A percentile compares a stretch with the other conserved stretches of the same genome.
Conservation (phyloP, 176 grass and related monocot genomes). For the Avena sativa region DNA sequence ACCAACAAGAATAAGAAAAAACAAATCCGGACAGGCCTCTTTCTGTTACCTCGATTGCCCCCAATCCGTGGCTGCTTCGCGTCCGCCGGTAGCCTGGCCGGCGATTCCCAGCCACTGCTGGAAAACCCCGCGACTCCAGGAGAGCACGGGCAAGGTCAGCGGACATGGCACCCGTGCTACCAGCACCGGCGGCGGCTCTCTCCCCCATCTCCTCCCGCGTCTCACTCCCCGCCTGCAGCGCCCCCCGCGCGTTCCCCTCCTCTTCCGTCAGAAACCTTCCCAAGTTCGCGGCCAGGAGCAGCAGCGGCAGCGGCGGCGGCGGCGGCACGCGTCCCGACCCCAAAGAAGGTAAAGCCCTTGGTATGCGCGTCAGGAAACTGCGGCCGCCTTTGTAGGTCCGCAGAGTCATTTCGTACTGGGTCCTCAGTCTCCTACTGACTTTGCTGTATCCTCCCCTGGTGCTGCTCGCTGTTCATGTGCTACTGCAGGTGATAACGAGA, state of each 20-base stretch:
- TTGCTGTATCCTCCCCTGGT: background rate
- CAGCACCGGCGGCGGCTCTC: conserved; percentile 12
- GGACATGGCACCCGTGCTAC: conserved; percentile 33
- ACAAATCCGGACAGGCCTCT: background rate
- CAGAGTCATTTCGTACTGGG: background rate
- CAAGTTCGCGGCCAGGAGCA: conserved; percentile 29
- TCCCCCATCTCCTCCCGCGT: conserved; percentile 4
- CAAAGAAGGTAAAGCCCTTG: conserved; percentile 49
- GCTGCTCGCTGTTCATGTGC: background rate
- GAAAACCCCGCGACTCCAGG: background rate
- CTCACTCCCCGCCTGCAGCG: background rate
- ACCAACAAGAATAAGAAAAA: background rate
- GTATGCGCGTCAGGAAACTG: background rate
- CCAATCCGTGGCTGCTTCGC: conserved; percentile 31
- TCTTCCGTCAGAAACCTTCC: background rate
- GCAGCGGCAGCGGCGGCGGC: conserved; percentile 16
- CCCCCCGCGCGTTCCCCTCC: conserved; percentile 3
- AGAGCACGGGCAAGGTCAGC: background rate
- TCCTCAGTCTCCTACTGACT: too few species aligned
- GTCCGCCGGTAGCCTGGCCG: conserved; percentile 39
- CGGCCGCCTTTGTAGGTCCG: background rate
- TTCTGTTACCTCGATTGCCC: background rate
- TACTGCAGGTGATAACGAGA: conserved; percentile 68
- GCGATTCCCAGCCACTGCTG: background rate
- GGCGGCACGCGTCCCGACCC: conserved; percentile 41